A percentile compares a stretch with the other conserved stretches of the same genome.
Evolutionary conservation across 78 protist genomes (phyloP).

Genomic region (Dictyostelium capitatum): DNA sequence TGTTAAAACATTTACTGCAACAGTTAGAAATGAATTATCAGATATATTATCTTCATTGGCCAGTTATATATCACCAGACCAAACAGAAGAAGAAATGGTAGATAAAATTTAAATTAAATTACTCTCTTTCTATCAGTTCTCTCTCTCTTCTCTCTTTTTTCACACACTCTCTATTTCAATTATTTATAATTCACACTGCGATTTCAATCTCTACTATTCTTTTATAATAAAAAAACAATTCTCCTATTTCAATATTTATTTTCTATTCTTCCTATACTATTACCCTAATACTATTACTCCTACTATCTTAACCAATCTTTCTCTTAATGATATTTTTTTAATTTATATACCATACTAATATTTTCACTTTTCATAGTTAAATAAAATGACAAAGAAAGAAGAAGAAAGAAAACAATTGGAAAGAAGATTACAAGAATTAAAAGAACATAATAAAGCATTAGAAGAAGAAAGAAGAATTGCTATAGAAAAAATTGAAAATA

Average conservation of each 20-base stretch:
- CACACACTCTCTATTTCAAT: too few species aligned
- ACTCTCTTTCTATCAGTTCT: background rate
- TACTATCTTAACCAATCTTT: background rate
- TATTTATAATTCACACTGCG: background rate
- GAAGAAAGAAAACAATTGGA: constrained; percentile 22
- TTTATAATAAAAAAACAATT: background rate
- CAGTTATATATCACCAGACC: constrained; percentile 26
- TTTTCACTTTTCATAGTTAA: background rate
- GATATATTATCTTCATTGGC: constrained; percentile 44
- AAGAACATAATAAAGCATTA: constrained; percentile 20
- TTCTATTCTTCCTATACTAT: too few species aligned
- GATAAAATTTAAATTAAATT: background rate
- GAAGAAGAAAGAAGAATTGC: constrained; percentile 65
- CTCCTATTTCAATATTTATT: too few species aligned
- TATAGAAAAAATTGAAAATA: constrained; percentile 49
- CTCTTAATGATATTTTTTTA: background rate
- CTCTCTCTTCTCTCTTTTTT: background rate
- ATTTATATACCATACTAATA: background rate
- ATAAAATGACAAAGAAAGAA: background rate
- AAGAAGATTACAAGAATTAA: constrained; percentile 40
- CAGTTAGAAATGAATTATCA: constrained; percentile 37
- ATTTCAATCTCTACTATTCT: background rate
- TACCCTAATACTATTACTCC: background rate
- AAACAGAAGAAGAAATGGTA: constrained; percentile 5
- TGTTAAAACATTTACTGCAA: constrained; percentile 25